Evolutionary conservation across 2,329 filamentous ascomycete genomes (phyloP).

Genomic region (Ustulina deusta): DNA sequence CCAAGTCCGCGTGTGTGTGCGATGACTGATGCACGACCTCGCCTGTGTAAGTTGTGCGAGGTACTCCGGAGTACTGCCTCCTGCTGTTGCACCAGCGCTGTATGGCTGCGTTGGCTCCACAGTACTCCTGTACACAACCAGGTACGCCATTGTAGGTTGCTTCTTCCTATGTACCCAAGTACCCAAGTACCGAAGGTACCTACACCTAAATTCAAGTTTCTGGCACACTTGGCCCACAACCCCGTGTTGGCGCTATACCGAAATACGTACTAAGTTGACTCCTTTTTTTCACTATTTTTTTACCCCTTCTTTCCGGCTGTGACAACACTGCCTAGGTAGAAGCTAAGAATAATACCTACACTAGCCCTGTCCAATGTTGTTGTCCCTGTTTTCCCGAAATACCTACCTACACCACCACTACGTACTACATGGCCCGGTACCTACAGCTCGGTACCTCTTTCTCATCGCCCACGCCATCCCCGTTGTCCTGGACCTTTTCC

Average conservation of each 20-base stretch:
- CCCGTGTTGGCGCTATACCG: conserved; percentile 17
- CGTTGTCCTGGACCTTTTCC: conserved; percentile 31
- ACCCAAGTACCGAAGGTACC: background rate
- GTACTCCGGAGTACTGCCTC: conserved; percentile 12
- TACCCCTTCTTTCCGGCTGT: conserved; percentile 6
- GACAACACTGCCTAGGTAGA: background rate
- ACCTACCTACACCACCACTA: conserved; percentile 11
- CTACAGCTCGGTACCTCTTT: background rate
- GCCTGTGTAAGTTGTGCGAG: background rate
- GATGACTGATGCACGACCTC: background rate
- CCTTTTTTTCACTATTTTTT: conserved; percentile 10
- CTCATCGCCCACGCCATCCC: conserved; percentile 14
- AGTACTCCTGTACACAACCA: background rate
- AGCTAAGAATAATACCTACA: conserved; percentile 20
- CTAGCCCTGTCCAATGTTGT: conserved; percentile 13
- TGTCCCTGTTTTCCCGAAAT: conserved; percentile 38
- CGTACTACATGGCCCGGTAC: background rate
- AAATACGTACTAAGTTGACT: conserved; percentile 27
- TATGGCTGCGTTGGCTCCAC: background rate
- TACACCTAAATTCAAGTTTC: conserved; percentile 9
- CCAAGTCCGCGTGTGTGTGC: background rate
- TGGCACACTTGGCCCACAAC: conserved; percentile 22
- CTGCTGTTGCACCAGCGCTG: background rate
- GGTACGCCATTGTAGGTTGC: background rate
- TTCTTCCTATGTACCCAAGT: background rate